phyloP scores from a whole-genome alignment of 805 yeast species.

The Lachancea mirantina region DNA sequence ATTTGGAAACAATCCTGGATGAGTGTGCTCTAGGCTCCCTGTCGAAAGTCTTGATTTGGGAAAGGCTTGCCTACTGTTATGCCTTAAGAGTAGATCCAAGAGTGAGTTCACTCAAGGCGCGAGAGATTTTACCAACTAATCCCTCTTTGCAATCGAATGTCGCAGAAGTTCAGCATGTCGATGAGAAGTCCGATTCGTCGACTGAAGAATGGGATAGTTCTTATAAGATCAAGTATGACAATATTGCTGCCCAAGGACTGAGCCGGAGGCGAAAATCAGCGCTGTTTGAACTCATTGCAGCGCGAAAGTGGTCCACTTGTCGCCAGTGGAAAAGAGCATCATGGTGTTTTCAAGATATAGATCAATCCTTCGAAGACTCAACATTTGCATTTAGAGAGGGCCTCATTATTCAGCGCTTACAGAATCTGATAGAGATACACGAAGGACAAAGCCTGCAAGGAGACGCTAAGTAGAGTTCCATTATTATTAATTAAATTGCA shows the following conservation, averaged over 20 bases:
- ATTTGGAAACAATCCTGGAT: slow-evolving; percentile 40
- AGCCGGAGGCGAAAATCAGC: slow-evolving; percentile 67
- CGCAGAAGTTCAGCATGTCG: slow-evolving; percentile 4
- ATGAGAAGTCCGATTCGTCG: no score
- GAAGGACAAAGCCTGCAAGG: background rate
- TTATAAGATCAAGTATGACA: slow-evolving; percentile 30
- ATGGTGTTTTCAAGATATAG: slow-evolving; percentile 29
- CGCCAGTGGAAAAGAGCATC: slow-evolving; percentile 27
- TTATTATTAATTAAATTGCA: slow-evolving; percentile 4
- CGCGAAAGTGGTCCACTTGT: slow-evolving; percentile 56
- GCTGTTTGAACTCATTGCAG: slow-evolving; percentile 69
- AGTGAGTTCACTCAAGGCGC: slow-evolving; percentile 26
- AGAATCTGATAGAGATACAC: slow-evolving; percentile 7
- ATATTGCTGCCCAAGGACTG: slow-evolving; percentile 41
- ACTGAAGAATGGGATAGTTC: no score
- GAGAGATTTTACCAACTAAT: no score
- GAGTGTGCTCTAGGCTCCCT: slow-evolving; percentile 41
- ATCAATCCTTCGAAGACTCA: slow-evolving; percentile 24
- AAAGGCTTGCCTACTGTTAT: slow-evolving; percentile 49
- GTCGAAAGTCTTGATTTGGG: slow-evolving; percentile 45
- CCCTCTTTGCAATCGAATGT: no score
- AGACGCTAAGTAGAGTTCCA: no score
- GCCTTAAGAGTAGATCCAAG: slow-evolving; percentile 35
- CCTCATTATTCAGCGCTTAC: slow-evolving; percentile 18
- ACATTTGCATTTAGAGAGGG: slow-evolving; percentile 17